Base-by-base conservation (phyloP, 2,329 filamentous ascomycete species). In the Pseudocercospora vitis region DNA sequence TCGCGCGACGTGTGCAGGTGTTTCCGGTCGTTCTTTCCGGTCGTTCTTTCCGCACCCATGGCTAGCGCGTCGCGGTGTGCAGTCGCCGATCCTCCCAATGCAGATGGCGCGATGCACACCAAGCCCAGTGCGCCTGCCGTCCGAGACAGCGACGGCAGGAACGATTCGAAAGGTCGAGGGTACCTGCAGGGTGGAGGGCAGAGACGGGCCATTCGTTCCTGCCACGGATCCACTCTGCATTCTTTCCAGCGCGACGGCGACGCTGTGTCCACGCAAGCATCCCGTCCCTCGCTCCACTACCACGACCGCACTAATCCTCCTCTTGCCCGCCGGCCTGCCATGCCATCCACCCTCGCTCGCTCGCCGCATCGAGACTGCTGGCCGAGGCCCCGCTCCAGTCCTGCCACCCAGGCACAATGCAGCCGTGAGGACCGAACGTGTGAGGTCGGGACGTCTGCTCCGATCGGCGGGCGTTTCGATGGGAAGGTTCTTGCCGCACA, bases 161-260 rank as follows among this genome's bases (percentile, higher is more conserved):
- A 42, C 40, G 40, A 45, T 9, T 45, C 42, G n/a, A 24, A 31
- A 46, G 21, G n/a, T n/a, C 40, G 6, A 28, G 28, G 21, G 46
- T 54, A 33, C 46, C 37, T 54, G 47, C 45, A 48, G 32, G 16
- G 32, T 16, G 33, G 7, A 19, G 14, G 21, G 14, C 24, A n/a
- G 48, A 40, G 32, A 37, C 48, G 24, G 29, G n/a, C n/a, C n/a
- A 7, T 24, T 44, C 48, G 19, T 51, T 39, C 50, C 50, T 39
- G n/a, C n/a, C n/a, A n/a, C n/a, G n/a, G 50, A 48, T 52, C 50
- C 50, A 52, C 50, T 14, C 23, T 47, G 31, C 50, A 52, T 52
- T 52, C 50, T 39, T 37, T 37, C 33, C n/a, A n/a, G n/a, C n/a
- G n/a, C n/a, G n/a, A 19, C 4, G n/a, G 33, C 33, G n/a, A 37